Evolutionary conservation across 2,329 filamentous ascomycete genomes (phyloP), one percentile per base, ranked within the genome.

Genomic region (Aspergillus ochraceus): DNA sequence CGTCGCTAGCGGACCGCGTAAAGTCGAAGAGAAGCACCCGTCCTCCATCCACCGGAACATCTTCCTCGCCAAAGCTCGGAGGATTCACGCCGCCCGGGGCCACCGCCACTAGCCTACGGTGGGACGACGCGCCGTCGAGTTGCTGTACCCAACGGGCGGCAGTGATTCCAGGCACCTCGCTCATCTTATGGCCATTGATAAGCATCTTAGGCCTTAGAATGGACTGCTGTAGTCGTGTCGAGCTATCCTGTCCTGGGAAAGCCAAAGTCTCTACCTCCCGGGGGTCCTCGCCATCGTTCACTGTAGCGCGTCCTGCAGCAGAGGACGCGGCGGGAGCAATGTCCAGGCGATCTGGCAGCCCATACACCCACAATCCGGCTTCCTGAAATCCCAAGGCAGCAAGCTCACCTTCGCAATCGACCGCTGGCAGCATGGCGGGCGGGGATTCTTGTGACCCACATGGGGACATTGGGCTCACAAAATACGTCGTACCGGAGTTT

Each of bases 21-120:
- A 94, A 94, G 72, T 94, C 90, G 49, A 93, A 79, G 9, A 94
- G 77, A 10, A 85, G 84, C 49, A 95, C 79, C 61, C 90, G 84
- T 14, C 90, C 90, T 6, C 90, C 90, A 68, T 94, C 91, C n/a
- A 91, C 84, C 64, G 91, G 90, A 68, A 90, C 85, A 51, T 86
- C 87, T 65, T 92, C 90, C 64, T 91, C 88, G 58, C 91, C 88
- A 3, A 86, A 82, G 1, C 47, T 85, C 77, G 85, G 82, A 0
- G 83, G 79, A 0, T 83, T 82, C 26, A 86, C 81, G 19, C 91
- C 86, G 32, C 90, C 90, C 24, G 88, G 86, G 6, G 90, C 90
- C 46, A 89, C 88, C 32, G 90, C 83, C n/a, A 92, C 81, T 24
- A 95, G 78, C 59, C 80, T 72, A 63, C 76, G 74, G 60, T 59